Evolutionary conservation across 2,329 filamentous ascomycete genomes (phyloP), one percentile per base, ranked within the genome.

Genomic region (Thelonectria olida): DNA sequence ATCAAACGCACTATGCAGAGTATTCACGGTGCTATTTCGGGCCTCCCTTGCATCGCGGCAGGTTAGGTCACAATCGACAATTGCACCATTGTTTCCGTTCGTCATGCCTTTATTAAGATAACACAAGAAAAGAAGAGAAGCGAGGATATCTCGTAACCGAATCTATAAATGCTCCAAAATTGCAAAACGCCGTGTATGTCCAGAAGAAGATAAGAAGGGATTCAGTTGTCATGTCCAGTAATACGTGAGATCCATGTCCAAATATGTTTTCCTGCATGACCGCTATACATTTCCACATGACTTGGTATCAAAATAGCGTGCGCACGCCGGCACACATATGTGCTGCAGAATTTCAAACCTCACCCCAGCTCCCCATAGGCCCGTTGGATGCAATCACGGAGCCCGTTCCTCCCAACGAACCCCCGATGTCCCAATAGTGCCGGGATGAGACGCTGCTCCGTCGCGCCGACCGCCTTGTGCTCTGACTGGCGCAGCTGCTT

Each of bases 391-490:
- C 88, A 74, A 92, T 87, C 63, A 89, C 82, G 66, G 89, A 92
- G 4, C 90, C 90, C 56, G 91, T 94, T 2, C 91, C n/a, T n/a
- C n/a, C 92, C 22, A 93, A 85, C 69, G 89, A 93, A 6, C 88
- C 91, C 23, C 92, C 92, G 66, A 97, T 87, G 75, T 97, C 94
- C 94, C 94, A 97, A 76, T 96, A 97, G 74, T 97, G 92, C 54
- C 93, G 82, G 45, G 89, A 92, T 44, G 91, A 94, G 31, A 88
- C 85, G 66, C 87, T 90, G 69, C 88, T 92, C 53, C 85, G 82
- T 70, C 84, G 83, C 38, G 87, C 89, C 31, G 88, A 92, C 68
- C 90, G 88, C 74, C 90, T 90, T 7, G 92, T 92, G 76, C 92
- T 96, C 78, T 97, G 92, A 73, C 92, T 97, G 4, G 92, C 93